Evolutionary conservation across 2,329 filamentous ascomycete genomes (phyloP).

Genomic region (Catunica adiposa): DNA sequence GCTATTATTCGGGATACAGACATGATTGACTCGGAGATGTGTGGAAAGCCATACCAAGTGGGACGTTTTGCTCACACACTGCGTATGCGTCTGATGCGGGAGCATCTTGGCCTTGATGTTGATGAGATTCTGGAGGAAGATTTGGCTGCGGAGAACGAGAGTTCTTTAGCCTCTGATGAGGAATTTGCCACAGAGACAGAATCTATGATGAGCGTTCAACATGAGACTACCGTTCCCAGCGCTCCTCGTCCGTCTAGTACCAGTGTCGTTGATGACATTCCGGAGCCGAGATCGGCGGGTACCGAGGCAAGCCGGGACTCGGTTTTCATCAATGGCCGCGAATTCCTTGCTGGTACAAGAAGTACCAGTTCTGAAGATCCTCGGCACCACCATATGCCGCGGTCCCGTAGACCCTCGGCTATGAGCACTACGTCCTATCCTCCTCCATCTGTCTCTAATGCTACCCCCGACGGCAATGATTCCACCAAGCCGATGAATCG

Average conservation of each 20-base stretch:
- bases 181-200: slow-evolving; percentile 39
- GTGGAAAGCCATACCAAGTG: slow-evolving; percentile 71
- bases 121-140: slow-evolving; percentile 78
- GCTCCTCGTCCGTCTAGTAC: slow-evolving; percentile 14
- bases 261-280: slow-evolving; percentile 61
- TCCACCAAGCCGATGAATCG: neutral
- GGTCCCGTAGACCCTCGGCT: slow-evolving; percentile 6
- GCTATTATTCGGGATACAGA: slow-evolving; percentile 83
- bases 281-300: slow-evolving; percentile 43
- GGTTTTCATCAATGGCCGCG: slow-evolving; percentile 34
- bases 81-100: slow-evolving; percentile 84
- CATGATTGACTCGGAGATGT: slow-evolving; percentile 86
- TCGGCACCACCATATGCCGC: neutral
- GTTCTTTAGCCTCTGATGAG: slow-evolving; percentile 22
- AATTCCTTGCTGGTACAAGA: slow-evolving; percentile 12
- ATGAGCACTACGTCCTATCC: slow-evolving; percentile 7
- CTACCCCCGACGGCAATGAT: neutral
- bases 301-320: slow-evolving; percentile 54
- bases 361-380: slow-evolving; percentile 17
- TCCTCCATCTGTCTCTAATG: slow-evolving; percentile 18
- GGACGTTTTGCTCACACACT: slow-evolving; percentile 86
- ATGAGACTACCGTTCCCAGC: no score
- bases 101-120: slow-evolving; percentile 89
- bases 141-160: slow-evolving; percentile 39
- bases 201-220: slow-evolving; percentile 11